Base-by-base conservation (phyloP, 2,329 filamentous ascomycete species). In the Cladosporium colombiae region DNA sequence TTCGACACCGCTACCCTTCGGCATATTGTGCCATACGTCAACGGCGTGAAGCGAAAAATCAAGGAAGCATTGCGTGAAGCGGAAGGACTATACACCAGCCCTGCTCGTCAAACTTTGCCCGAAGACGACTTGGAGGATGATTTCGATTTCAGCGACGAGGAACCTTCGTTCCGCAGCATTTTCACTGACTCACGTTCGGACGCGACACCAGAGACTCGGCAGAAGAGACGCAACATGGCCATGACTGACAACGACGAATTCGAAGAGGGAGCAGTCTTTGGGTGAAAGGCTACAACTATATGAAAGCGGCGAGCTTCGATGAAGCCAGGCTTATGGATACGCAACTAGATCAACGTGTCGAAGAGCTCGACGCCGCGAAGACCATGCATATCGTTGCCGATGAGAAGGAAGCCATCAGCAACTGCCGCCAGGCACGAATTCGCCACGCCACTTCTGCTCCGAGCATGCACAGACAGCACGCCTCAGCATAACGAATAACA, bases 1-100 rank as follows among this genome's bases (percentile, higher is more conserved):
- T 89, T 89, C 72, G 87, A 89, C 71, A 89, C 87, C 2, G 85
- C 85, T 29, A 89, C 87, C 52, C 80, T 89, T 16, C 82, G 83
- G 69, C 85, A 88, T 72, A 85, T 89, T 65, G 87, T 89, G 29
- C 82, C 82, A 4, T 82, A 83, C 69, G 82, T 83, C 50, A 80
- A 77, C 65, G 78, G 78, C 11, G 74, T 84, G 65, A 81, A 80
- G 65, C 80, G 80, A 40, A 80, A 79, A 71, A 81, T 83, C 58
- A 83, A 83, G 70, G 79, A 81, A 58, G 77, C 77, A 1, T 71
- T 83, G 63, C 77, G 81, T 52, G 80, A 83, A 67, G 80, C 79
- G 18, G 81, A 83, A 72, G 81, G 79, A 25, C 74, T 83, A 14
- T 81, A 82, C 66, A 78, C 77, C 23, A 82, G 80, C 66, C 81